These are phyloP conservation scores for Gnomoniopsis sp. DNA, from an alignment of 2,329 filamentous ascomycete species.

Conservation along the genomic window DNA sequence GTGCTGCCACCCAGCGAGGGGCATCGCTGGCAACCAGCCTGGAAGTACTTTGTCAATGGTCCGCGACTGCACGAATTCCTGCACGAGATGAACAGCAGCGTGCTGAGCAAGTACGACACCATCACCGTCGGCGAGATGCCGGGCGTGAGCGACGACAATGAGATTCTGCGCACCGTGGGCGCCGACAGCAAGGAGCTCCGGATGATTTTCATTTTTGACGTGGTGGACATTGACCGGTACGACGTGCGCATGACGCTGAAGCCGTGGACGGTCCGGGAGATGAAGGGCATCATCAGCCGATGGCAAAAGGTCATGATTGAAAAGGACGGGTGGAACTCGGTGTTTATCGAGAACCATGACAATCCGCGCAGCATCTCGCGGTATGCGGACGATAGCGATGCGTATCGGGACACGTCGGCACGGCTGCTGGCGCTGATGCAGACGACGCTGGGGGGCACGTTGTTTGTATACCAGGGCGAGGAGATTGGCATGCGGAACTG, in stretches of 20 bases:
- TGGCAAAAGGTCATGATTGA: constrained; percentile 60
- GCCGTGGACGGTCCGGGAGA: constrained; percentile 44
- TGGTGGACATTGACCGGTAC: constrained; percentile 28
- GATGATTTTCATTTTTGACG: constrained; percentile 73
- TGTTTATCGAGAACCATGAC: constrained; percentile 66
- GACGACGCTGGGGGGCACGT: constrained; percentile 56
- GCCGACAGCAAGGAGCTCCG: constrained; percentile 55
- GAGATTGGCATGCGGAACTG: constrained; percentile 67
- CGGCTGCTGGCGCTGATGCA: constrained; percentile 60
- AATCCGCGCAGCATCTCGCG: constrained; percentile 58
- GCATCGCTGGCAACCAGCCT: constrained; percentile 10
- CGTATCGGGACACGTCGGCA: constrained; percentile 45
- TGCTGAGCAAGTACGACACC: constrained; percentile 15
- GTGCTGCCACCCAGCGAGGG: constrained; percentile 3
- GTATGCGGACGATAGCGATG: constrained; percentile 47
- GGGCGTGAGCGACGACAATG: constrained; percentile 6
- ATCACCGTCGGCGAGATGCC: constrained; percentile 18
- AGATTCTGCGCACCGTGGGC: constrained; percentile 14
- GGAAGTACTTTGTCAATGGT: constrained; percentile 10
- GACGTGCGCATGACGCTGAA: constrained; percentile 14
- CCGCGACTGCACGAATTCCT: constrained; percentile 18
- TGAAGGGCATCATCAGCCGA: constrained; percentile 51
- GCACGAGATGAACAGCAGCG: constrained; percentile 8
- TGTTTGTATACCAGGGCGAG: constrained; percentile 68
- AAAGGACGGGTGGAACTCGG: constrained; percentile 60